Base-by-base conservation (phyloP, 495 filamentous ascomycete genomes). In the Tuber aestivum region DNA sequence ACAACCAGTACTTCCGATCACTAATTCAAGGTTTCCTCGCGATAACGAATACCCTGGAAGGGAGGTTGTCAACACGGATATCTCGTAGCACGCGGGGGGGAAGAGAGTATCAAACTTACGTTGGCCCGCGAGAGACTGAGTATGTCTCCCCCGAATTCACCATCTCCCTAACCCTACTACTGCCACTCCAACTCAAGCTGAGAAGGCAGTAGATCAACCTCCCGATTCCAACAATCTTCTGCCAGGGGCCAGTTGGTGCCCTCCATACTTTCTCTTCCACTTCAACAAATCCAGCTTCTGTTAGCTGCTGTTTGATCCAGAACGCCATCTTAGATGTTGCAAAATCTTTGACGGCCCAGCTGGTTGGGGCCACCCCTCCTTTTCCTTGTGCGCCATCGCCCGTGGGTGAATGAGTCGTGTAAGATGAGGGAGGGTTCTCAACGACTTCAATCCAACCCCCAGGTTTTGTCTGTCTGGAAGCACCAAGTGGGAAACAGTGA, bases 361-460 rank as follows among this genome's bases (percentile, higher is more conserved):
- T 65, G 14, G 74, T 70, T 21, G 50, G 72, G 76, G 75, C 38
- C 71, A 70, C 78, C 74, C 45, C 79, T 70, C 74, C 71, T 74
- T 74, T 50, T 45, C 75, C 71, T 38, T 80, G 70, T n/a, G 74
- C 72, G 71, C 78, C 73, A 77, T 72, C 73, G 37, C 32, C 75
- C 20, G 65, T n/a, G 70, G 61, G 65, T 75, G 65, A 70, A 41
- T 70, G 79, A 70, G 73, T 71, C 76, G 76, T 73, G 72, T 72
- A 81, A 44, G 72, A 70, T 12, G 78, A 74, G 74, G 79, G 79
- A 50, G 74, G 61, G 76, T 75, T 82, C 74, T 82, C 81, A 38
- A 82, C 81, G 27, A 82, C 81, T 44, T 82, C 81, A 35, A 82
- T 82, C 81, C 81, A 82, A 21, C 81, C 81, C 38, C 81, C 81